A percentile compares a stretch with the other conserved stretches of the same genome.
Evolutionary conservation across 352 stramenopile genomes (phyloP).

Genomic region (Thalassiosira mediterranea): DNA sequence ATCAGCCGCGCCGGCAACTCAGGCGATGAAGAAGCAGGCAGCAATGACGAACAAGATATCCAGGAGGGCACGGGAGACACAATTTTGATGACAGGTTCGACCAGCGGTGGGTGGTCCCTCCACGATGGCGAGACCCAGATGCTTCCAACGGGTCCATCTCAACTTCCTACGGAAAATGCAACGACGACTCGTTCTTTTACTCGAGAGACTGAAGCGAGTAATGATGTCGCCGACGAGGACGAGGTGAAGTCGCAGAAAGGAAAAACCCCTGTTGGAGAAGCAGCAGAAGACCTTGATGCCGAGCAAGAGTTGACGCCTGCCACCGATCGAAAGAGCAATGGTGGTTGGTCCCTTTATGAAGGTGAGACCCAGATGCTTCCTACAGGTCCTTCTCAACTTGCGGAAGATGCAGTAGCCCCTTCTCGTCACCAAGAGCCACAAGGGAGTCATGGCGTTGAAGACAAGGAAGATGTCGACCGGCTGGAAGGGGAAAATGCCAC

Average conservation of each 20-base stretch:
- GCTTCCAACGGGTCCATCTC: background rate
- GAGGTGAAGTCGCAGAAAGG: background rate
- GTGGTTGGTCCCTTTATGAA: background rate
- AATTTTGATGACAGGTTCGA: conserved; percentile 19
- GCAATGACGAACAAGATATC: conserved; percentile 17
- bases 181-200: background rate
- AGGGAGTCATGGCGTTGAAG: background rate
- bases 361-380: conserved; percentile 8
- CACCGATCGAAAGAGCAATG: background rate
- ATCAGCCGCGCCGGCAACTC: too few relatives aligned
- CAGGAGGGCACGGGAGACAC: conserved; percentile 29
- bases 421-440: too few relatives aligned
- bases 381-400: background rate
- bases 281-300: background rate
- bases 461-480: conserved; percentile 4
- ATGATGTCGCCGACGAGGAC: background rate
- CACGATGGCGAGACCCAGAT: conserved; percentile 7
- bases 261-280: background rate
- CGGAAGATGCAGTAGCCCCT: background rate
- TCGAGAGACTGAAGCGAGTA: too few relatives aligned
- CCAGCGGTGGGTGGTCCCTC: background rate
- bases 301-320: background rate
- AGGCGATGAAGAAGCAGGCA: too few relatives aligned
- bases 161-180: background rate
- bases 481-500: background rate